These are phyloP conservation scores for Citrus maxima DNA, from an alignment of 345 rosid genomes.

Conservation along the genomic window DNA sequence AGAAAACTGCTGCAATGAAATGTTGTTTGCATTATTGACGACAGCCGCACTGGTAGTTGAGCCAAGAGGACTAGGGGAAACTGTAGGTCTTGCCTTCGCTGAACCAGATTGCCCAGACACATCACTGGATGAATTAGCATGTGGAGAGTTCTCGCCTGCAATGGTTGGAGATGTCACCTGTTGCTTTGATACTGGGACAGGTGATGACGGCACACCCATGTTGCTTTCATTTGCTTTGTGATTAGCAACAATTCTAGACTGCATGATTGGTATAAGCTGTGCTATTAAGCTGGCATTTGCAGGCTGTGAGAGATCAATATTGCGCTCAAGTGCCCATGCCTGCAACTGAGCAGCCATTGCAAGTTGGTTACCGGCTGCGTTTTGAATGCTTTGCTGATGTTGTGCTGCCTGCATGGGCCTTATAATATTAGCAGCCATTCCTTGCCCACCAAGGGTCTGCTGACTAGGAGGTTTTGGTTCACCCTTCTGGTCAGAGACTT, in stretches of 20 bases:
- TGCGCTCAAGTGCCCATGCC: slow-evolving; percentile 83
- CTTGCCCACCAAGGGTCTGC: slow-evolving; percentile 50
- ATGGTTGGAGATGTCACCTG: slow-evolving; percentile 67
- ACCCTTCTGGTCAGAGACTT: slow-evolving; percentile 55
- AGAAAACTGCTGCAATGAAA: slow-evolving; percentile 55
- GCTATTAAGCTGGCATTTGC: slow-evolving; percentile 83
- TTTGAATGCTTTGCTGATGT: slow-evolving; percentile 52
- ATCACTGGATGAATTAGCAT: slow-evolving; percentile 75
- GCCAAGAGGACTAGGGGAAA: slow-evolving; percentile 50
- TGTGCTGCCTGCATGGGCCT: slow-evolving; percentile 78
- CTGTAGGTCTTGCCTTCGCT: slow-evolving; percentile 54
- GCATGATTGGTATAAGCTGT: slow-evolving; percentile 74
- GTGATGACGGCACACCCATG: slow-evolving; percentile 44
- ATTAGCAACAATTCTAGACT: slow-evolving; percentile 79
- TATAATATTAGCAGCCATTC: slow-evolving; percentile 47
- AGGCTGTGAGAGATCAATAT: slow-evolving; percentile 90
- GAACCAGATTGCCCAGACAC: slow-evolving; percentile 76
- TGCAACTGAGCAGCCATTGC: slow-evolving; percentile 82
- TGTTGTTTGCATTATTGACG: slow-evolving; percentile 38
- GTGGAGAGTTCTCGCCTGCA: slow-evolving; percentile 70
- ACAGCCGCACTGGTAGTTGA: slow-evolving; percentile 51
- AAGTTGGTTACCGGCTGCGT: slow-evolving; percentile 59
- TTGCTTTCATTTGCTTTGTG: slow-evolving; percentile 69
- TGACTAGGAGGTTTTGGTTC: slow-evolving; percentile 55
- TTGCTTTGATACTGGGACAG: slow-evolving; percentile 59